Evolutionary conservation across 768 basidiomycete genomes (phyloP).

Genomic region (Russula emetica): DNA sequence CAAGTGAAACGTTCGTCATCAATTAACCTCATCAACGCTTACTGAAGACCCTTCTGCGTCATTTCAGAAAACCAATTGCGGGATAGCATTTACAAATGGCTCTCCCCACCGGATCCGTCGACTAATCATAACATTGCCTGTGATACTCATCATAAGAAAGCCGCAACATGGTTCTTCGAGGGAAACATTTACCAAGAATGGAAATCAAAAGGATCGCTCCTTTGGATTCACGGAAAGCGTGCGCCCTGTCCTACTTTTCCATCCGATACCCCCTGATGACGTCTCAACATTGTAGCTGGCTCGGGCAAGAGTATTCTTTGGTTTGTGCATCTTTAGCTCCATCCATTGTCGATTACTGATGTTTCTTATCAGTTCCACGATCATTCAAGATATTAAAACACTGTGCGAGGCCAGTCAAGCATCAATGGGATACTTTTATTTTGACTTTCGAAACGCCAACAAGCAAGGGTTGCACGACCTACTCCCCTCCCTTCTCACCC

Average conservation of each 20-base stretch:
- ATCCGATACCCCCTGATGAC: neutral
- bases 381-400: neutral
- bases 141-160: neutral
- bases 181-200: neutral
- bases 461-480: neutral
- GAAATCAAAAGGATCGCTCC: neutral
- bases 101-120: neutral
- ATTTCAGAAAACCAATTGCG: neutral
- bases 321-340: neutral
- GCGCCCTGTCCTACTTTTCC: neutral
- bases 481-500: neutral
- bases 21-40: neutral
- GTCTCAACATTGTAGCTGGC: neutral
- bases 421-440: neutral
- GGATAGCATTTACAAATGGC: neutral
- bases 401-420: neutral
- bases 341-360: neutral
- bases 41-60: no score
- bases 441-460: neutral
- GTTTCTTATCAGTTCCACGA: neutral
- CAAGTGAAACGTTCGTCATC: neutral
- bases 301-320: neutral
- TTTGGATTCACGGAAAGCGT: conserved; percentile 5
- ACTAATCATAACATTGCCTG: neutral
- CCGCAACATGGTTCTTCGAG: neutral